phyloP scores from a whole-genome alignment of 2,329 filamentous ascomycete genomes.

The Xylariaceae sp. region DNA sequence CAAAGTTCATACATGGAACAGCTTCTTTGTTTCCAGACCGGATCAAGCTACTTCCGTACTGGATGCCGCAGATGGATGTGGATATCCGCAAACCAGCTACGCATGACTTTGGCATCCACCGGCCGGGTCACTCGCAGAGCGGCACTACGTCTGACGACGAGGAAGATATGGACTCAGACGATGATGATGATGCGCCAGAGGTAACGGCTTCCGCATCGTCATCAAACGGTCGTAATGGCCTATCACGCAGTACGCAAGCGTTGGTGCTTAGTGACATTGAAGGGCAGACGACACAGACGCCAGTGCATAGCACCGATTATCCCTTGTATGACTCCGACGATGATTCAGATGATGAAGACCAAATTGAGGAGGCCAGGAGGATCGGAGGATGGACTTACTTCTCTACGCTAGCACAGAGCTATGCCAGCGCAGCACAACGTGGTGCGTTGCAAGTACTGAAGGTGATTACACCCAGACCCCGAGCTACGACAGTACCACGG shows the following conservation, averaged over 20 bases:
- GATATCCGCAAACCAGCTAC: slow-evolving; percentile 93
- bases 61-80: slow-evolving; percentile 98
- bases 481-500: slow-evolving; percentile 62
- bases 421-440: slow-evolving; percentile 50
- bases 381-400: slow-evolving; percentile 80
- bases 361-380: slow-evolving; percentile 77
- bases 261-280: slow-evolving; percentile 67
- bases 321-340: slow-evolving; percentile 91
- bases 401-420: slow-evolving; percentile 60
- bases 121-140: slow-evolving; percentile 75
- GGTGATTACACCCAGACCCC: slow-evolving; percentile 60
- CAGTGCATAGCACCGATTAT: slow-evolving; percentile 71
- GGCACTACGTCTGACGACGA: slow-evolving; percentile 81
- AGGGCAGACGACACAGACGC: slow-evolving; percentile 74
- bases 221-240: slow-evolving; percentile 25
- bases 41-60: slow-evolving; percentile 92
- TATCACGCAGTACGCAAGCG: slow-evolving; percentile 30
- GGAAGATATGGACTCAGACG: slow-evolving; percentile 70
- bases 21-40: slow-evolving; percentile 84
- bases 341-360: slow-evolving; percentile 76
- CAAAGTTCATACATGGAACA: slow-evolving; percentile 97
- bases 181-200: slow-evolving; percentile 61
- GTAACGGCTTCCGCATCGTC: slow-evolving; percentile 7
- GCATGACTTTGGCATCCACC: slow-evolving; percentile 88
- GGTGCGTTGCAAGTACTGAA: slow-evolving; percentile 53